A percentile compares a stretch with the other conserved stretches of the same genome.
phyloP scores from a whole-genome alignment of 129 eudicot species.

The Artemisia annua region DNA sequence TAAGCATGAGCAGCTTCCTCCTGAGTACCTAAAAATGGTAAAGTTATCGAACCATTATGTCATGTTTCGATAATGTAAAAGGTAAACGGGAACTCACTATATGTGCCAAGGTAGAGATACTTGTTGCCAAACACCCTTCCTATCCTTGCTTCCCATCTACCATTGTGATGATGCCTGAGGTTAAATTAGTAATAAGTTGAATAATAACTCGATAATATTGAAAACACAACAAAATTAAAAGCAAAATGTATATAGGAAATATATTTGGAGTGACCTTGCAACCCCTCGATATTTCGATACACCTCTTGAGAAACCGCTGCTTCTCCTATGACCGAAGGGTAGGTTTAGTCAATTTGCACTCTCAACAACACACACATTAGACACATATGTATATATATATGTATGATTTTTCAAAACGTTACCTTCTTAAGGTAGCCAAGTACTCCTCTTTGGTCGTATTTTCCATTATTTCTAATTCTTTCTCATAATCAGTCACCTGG shows the following conservation, averaged over 20 bases:
- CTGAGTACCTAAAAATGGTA: conserved; percentile 56
- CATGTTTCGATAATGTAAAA: not conserved
- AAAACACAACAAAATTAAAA: not conserved
- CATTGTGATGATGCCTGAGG: conserved; percentile 80
- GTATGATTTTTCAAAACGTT: no score
- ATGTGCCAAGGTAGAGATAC: conserved; percentile 76
- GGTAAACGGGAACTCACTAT: conserved; percentile 47
- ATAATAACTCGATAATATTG: not conserved
- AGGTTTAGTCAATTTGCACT: conserved; percentile 2
- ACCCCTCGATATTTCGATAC: conserved; percentile 89
- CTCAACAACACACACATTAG: not conserved
- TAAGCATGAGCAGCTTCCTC: conserved; percentile 88
- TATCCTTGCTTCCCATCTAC: conserved; percentile 94
- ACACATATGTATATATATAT: no score
- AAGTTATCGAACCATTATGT: not conserved
- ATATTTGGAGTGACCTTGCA: conserved; percentile 51
- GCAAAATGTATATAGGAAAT: not conserved
- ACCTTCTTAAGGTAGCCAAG: conserved; percentile 86
- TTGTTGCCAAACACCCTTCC: conserved; percentile 89
- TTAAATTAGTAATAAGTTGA: not conserved
- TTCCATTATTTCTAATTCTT: conserved; percentile 72
- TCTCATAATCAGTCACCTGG: conserved; percentile 61
- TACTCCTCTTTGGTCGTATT: conserved; percentile 73
- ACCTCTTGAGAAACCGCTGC: conserved; percentile 91
- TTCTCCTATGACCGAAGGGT: conserved; percentile 45